Percentiles rank a stretch among this genome's conserved stretches.
These are phyloP conservation scores for Larix kaempferi DNA, from an alignment of 75 land plant genomes.

Conservation along the genomic window DNA sequence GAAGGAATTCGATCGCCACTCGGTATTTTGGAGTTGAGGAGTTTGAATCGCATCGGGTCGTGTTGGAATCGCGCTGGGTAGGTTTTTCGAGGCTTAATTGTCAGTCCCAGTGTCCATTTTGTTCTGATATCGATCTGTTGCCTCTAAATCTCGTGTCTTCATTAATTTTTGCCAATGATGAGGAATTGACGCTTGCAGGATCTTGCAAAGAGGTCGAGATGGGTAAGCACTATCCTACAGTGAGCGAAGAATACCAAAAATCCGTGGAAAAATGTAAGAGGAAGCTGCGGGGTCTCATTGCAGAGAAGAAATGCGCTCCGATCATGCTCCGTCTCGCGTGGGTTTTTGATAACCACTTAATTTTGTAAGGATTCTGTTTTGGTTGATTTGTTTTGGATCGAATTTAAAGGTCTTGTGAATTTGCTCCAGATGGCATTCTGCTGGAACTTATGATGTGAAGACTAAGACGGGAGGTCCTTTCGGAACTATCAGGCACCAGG, in stretches of 20 bases:
- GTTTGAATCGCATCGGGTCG: too few species aligned
- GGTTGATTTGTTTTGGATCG: neutral
- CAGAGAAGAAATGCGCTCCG: constrained; percentile 91
- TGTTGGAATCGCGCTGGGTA: too few species aligned
- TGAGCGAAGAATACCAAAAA: constrained; percentile 76
- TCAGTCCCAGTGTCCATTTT: too few species aligned
- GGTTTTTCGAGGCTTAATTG: too few species aligned
- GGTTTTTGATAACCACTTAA: neutral
- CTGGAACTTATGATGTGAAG: constrained; percentile 83
- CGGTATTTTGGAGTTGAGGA: too few species aligned
- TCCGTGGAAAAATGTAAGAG: constrained; percentile 66
- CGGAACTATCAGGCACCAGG: constrained; percentile 67
- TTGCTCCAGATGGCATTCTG: constrained; percentile 82
- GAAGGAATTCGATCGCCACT: too few species aligned
- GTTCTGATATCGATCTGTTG: too few species aligned
- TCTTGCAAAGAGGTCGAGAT: neutral
- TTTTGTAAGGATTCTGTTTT: neutral
- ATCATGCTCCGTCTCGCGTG: constrained; percentile 87
- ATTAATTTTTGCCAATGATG: too few species aligned
- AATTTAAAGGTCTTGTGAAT: neutral
- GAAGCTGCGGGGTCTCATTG: constrained; percentile 79
- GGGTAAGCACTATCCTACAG: constrained; percentile 47
- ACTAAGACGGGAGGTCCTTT: constrained; percentile 95
- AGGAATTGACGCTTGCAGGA: too few species aligned
- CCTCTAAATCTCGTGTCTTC: too few species aligned